Evolutionary conservation across 2,329 filamentous ascomycete species (phyloP), one percentile per base, ranked within the genome.

Genomic region (Apiospora rasikravindrae): DNA sequence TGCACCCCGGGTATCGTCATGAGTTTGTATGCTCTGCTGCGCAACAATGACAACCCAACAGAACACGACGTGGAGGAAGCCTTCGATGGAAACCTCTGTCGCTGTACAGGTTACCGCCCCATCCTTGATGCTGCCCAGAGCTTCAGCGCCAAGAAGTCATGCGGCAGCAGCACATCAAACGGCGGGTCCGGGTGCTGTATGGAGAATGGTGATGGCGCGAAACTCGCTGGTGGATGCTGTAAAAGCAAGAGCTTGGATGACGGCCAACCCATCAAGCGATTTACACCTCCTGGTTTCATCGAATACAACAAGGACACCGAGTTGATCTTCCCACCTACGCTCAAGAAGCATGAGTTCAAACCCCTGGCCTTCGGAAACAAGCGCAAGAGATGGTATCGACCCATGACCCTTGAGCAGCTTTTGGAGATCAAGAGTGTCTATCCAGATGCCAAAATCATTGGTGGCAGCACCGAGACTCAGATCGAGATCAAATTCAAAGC

Each of bases 401-500:
- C 96, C 0, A 92, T 94, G 44, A 98, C 94, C 0, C 80, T 98
- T 22, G 87, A 94, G 51, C 95, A 99, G 80, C 86, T 99, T 22
- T 88, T 98, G 22, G 93, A 98, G 80, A 98, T 99, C 84, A 98
- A 98, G 85, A 91, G 88, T 77, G 91, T 89, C 0, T 92, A 94
- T 76, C 96, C 96, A 0, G 90, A 92, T 37, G 94, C 96, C 5
- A 99, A 98, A 82, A 91, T 99, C 73, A 98, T 99, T 73, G 96
- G 95, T 69, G 96, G 96, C 73, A 98, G 95, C 80, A 97, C 95
- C 2, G 96, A 99, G 82, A 98, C 96, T 0, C 96, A 98, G 82
- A 98, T 99, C 73, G 96, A 99, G 83, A 93, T 97, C 84, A 98
- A 98, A 83, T 98, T 99, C 88, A 98, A 98, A 84, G 94, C 92